Base-by-base conservation (phyloP, 768 basidiomycete species). In the Rhodotorula paludigena region DNA sequence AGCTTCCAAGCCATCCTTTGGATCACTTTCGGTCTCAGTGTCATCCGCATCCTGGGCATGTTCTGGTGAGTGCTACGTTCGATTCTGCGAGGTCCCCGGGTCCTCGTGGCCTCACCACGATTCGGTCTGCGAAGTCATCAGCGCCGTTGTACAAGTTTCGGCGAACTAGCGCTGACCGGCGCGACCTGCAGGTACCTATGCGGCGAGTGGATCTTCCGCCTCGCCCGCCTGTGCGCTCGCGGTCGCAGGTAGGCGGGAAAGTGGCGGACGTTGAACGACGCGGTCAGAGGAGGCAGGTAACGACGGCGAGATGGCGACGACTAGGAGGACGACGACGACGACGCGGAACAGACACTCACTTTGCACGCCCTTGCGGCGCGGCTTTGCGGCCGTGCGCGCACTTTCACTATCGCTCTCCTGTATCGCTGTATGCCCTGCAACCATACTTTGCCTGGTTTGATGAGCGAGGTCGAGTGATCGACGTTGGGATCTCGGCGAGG, bases 1-100 rank as follows among this genome's bases (percentile, higher is more conserved):
- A 63, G 66, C 60, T 69, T 73, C 64, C 60, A 66, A 30, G 45
- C 55, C 1, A 62, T 73, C 35, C 55, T 73, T 2, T 73, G 67
- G 68, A 67, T 64, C 44, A 73, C 72, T 1, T 69, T 69, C 32
- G 72, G 68, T 0, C 58, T 73, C 0, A 21, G 54, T 0, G 3
- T 45, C 14, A 48, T 68, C 0, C 53, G 71, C 0, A 15, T 72
- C 3, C 0, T 16, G 0, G 71, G 71, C 1, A 32, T 64, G 25
- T 12, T 66, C 15, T 71, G 64, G 59, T 55, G 39, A 18, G n/a
- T 23, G 12, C 18, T 25, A n/a, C 23, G 9, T 12, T 33, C 58
- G 11, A 15, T 4, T 32, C 20, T 33, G 20, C 35, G 30, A 10
- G 9, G 5, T 53, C 1, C 51, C 15, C n/a, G 16, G 28, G 5